Evolutionary conservation across 805 yeast species (phyloP).

Genomic region (Wickerhamomyces strasburgensis): DNA sequence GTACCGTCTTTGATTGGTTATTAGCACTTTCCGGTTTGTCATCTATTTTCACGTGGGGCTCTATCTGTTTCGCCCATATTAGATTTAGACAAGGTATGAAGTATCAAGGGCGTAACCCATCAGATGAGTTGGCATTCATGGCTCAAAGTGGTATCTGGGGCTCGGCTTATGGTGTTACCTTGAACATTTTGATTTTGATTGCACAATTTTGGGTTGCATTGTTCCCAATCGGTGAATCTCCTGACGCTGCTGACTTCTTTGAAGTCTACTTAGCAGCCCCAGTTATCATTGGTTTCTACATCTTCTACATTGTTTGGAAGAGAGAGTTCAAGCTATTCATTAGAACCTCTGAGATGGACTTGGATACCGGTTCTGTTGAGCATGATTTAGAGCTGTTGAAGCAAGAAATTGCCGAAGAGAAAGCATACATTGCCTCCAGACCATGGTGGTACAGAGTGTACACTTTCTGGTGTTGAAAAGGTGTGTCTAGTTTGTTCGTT

Average conservation of each 20-base stretch:
- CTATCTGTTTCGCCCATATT: conserved; percentile 63
- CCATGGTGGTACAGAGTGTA: conserved; percentile 44
- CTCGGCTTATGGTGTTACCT: conserved; percentile 52
- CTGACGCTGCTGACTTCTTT: conserved; percentile 32
- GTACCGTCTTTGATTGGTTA: conserved; percentile 66
- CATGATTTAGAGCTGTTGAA: conserved; percentile 50
- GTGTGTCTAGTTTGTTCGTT: no score
- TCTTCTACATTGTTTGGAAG: conserved; percentile 39
- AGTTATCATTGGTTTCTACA: conserved; percentile 34
- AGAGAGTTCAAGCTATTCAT: conserved; percentile 37
- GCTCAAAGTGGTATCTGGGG: conserved; percentile 71
- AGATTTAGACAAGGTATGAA: conserved; percentile 57
- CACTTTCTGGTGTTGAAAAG: conserved; percentile 47
- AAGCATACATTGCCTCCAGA: conserved; percentile 41
- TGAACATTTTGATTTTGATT: conserved; percentile 57
- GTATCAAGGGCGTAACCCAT: conserved; percentile 57
- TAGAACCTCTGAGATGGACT: conserved; percentile 46
- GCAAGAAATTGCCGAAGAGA: conserved; percentile 54
- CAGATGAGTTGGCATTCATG: conserved; percentile 61
- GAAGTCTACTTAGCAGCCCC: conserved; percentile 37
- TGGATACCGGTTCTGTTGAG: conserved; percentile 61
- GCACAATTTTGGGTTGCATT: conserved; percentile 79
- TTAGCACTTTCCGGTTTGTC: conserved; percentile 74
- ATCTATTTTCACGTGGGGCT: conserved; percentile 76
- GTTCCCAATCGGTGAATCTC: conserved; percentile 27